Percentiles rank a stretch among this genome's conserved stretches.
Evolutionary conservation across 495 filamentous ascomycete genomes (phyloP).

Genomic region (Hyaloscypha variabilis): DNA sequence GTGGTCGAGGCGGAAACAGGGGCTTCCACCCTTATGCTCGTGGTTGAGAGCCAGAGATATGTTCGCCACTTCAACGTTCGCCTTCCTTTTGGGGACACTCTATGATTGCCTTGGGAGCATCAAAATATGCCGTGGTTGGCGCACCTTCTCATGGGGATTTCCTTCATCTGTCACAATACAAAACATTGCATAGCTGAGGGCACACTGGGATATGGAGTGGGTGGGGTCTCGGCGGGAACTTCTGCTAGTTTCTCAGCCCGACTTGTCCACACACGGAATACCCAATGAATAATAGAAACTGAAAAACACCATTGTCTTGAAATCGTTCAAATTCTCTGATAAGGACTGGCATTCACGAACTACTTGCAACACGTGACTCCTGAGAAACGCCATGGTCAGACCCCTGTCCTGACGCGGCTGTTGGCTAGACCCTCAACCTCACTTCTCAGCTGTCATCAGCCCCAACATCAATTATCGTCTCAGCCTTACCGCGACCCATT

Average conservation of each 20-base stretch:
- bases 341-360: not conserved
- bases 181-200: conserved; percentile 5
- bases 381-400: not conserved
- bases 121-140: not conserved
- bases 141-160: not conserved
- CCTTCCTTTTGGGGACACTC: not conserved
- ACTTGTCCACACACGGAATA: not conserved
- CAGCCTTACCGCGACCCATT: not conserved
- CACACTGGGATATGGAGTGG: not conserved
- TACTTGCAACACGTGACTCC: not conserved
- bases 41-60: conserved; percentile 5
- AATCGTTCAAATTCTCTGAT: not conserved
- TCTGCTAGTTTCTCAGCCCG: not conserved
- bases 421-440: not conserved
- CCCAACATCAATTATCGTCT: not conserved
- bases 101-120: not conserved
- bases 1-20: conserved; percentile 74
- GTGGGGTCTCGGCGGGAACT: not conserved
- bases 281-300: conserved; percentile 4
- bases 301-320: not conserved
- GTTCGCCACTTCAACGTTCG: not conserved
- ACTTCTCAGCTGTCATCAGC: not conserved
- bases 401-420: not conserved
- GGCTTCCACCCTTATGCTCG: conserved; percentile 80
- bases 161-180: not conserved